Percentiles rank a stretch among this genome's conserved stretches.
Conservation (phyloP, 192 early-diverging fungal species). For the Geosiphon pyriformis region DNA sequence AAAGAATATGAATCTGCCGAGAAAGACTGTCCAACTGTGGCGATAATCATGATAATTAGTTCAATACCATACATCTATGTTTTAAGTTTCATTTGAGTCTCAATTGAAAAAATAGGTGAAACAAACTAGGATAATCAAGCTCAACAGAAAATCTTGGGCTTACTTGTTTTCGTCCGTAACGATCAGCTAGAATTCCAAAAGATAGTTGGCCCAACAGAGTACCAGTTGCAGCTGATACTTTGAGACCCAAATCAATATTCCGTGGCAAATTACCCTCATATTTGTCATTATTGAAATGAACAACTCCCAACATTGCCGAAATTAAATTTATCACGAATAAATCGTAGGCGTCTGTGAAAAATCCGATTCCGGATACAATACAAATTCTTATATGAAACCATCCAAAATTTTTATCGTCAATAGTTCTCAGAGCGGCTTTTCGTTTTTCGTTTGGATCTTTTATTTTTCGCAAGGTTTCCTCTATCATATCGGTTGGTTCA, state of each 20-base stretch:
- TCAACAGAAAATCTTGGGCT: neutral
- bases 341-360: slow-evolving; percentile 95
- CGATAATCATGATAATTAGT: slow-evolving; percentile 87
- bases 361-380: slow-evolving; percentile 66
- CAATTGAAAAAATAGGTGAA: neutral
- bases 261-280: slow-evolving; percentile 51
- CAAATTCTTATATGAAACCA: slow-evolving; percentile 70
- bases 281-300: slow-evolving; percentile 58
- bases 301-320: slow-evolving; percentile 77
- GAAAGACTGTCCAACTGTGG: slow-evolving; percentile 76
- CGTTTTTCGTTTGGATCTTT: slow-evolving; percentile 29
- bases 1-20: slow-evolving; percentile 63
- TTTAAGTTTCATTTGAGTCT: neutral
- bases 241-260: slow-evolving; percentile 67
- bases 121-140: neutral
- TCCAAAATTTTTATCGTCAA: slow-evolving; percentile 69
- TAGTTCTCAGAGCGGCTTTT: slow-evolving; percentile 36
- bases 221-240: slow-evolving; percentile 83
- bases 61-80: slow-evolving; percentile 76
- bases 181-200: slow-evolving; percentile 81
- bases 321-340: slow-evolving; percentile 89
- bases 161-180: slow-evolving; percentile 72
- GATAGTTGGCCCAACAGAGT: slow-evolving; percentile 88
- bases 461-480: too few species aligned
- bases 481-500: too few species aligned